Conservation (phyloP, 495 filamentous ascomycete species). For the Aspergillus nanangensis region DNA sequence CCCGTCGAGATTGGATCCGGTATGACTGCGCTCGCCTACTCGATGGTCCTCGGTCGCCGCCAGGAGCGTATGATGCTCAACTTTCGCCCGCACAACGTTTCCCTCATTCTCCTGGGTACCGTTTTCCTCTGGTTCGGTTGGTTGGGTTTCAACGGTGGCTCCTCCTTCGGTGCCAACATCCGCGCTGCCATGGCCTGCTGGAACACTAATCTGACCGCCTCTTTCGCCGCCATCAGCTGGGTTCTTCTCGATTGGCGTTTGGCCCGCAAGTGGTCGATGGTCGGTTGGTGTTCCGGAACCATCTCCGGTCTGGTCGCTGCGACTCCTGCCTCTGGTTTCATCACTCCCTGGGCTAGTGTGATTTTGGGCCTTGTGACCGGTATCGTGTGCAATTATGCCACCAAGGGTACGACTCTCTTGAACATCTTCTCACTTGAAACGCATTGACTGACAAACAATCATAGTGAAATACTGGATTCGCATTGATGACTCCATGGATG, state of each 20-base stretch:
- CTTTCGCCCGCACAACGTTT: constrained; percentile 94
- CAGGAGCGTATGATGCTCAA: constrained; percentile 99
- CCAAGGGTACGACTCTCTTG: constrained; percentile 58
- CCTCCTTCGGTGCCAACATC: constrained; percentile 93
- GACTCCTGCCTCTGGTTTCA: constrained; percentile 82
- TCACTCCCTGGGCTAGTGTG: constrained; percentile 86
- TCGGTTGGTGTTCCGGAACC: constrained; percentile 95
- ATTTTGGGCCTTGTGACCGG: constrained; percentile 81
- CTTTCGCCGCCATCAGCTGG: constrained; percentile 86
- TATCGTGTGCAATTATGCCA: constrained; percentile 86
- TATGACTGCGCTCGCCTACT: constrained; percentile 89
- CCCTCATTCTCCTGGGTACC: constrained; percentile 91
- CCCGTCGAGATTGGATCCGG: constrained; percentile 98
- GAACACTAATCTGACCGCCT: constrained; percentile 91
- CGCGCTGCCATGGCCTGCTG: constrained; percentile 95
- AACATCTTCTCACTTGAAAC: neutral
- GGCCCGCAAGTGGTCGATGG: constrained; percentile 97
- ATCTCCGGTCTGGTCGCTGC: constrained; percentile 89
- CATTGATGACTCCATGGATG: constrained; percentile 96
- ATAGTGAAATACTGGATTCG: constrained; percentile 89
- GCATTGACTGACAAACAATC: constrained; percentile 24
- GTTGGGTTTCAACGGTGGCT: constrained; percentile 98
- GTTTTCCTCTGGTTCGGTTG: constrained; percentile 97
- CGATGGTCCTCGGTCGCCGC: constrained; percentile 88
- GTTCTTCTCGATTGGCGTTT: constrained; percentile 89